Conservation (phyloP, 495 filamentous ascomycete species). For the Tricharina praecox region DNA sequence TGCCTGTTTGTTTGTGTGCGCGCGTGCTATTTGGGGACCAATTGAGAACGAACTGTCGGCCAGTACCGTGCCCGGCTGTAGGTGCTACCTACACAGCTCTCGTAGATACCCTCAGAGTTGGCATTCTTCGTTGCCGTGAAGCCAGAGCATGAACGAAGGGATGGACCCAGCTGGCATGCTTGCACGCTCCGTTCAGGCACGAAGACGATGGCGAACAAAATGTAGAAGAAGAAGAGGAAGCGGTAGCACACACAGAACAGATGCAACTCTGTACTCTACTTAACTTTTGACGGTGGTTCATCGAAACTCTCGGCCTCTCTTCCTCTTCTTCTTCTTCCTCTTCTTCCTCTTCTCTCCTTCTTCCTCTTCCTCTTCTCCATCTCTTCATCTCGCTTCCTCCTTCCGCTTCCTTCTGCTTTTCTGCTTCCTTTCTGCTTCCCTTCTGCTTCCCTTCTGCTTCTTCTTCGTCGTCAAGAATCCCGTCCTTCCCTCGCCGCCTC, state of each 20-base stretch:
- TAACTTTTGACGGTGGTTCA: neutral
- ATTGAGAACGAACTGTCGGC: neutral
- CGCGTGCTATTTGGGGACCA: neutral
- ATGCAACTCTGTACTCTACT: too few species aligned
- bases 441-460: conserved; percentile 32
- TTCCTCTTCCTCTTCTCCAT: neutral
- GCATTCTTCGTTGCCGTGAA: neutral
- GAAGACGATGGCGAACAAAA: neutral
- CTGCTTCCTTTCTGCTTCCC: conserved; percentile 11
- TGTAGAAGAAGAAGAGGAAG: neutral
- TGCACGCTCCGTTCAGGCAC: too few species aligned
- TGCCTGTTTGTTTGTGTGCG: neutral
- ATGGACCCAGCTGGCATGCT: too few species aligned
- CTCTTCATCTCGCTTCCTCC: too few species aligned
- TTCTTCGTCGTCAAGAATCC: conserved; percentile 26
- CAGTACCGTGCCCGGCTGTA: too few species aligned
- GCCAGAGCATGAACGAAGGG: neutral
- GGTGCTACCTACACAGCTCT: neutral
- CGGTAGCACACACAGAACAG: neutral
- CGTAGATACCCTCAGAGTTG: neutral
- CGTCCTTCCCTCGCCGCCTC: conserved; percentile 15
- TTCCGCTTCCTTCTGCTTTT: neutral
- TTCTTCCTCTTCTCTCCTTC: neutral
- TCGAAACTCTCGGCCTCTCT: neutral
- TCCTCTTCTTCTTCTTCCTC: neutral